Base-by-base conservation (phyloP, 2,329 filamentous ascomycete genomes). In the Colletotrichum euphorbiae region DNA sequence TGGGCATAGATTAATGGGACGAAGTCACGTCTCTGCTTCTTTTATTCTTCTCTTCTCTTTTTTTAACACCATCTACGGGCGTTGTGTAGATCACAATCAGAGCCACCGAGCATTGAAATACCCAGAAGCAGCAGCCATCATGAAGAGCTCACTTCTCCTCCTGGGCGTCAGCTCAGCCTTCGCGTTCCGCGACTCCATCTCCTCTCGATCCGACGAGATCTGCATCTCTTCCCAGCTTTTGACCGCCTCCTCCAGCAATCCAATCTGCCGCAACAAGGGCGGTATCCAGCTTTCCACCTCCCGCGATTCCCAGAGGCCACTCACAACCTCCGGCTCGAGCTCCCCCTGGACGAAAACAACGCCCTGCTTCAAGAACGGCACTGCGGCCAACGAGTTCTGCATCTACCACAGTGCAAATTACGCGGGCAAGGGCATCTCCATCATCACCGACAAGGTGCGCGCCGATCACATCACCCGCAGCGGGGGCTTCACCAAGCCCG, bases 381-480 rank as follows among this genome's bases (percentile, higher is more conserved):
- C 69, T 11, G n/a, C 57, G 2, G 33, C 45, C 4, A 45, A 55
- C 24, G 63, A 71, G 50, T 71, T 68, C 70, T 82, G 80, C 72
- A 75, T 80, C 66, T 83, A 77, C 70, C 71, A 77, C 15, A 75
- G 76, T 65, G 58, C 71, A 3, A 66, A 66, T 12, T 81, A 82
- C 61, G 80, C 78, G 43, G 76, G 75, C 33, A 73, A 79, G 13
- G 81, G 81, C 57, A 77, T 82, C 54, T 77, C 79, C 21, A 70
- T 83, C 57, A 56, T 83, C 36, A 82, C 79, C 50, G 77, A 75
- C 7, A 67, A 75, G 1, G 69, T 72, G 12, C 76, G 80, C 55
- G 79, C 78, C 3, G 69, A 56, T n/a, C 71, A 71, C 36, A 63
- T 79, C 8, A 74, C 74, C 28, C 70, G 71, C 9, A 71, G 72